Evolutionary conservation across 345 rosid species (phyloP).

Genomic region (Conringia planisiliqua): DNA sequence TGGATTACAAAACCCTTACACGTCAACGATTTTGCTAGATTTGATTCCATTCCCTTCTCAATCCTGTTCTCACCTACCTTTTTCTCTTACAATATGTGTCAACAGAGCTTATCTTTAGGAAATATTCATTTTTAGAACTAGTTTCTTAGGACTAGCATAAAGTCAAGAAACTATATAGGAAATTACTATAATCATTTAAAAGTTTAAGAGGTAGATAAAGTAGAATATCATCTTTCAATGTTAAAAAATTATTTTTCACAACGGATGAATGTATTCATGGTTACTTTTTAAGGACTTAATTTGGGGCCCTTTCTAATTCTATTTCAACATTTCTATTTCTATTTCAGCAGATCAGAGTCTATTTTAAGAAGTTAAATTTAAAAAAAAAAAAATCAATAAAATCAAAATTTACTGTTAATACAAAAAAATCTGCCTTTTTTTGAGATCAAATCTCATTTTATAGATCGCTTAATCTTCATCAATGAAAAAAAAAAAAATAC

Average conservation of each 20-base stretch:
- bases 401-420: neutral
- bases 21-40: conserved; percentile 32
- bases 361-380: neutral
- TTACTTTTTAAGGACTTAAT: neutral
- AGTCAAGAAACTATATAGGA: neutral
- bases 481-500: no score
- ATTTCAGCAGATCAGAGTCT: neutral
- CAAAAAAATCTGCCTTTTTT: no score
- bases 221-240: neutral
- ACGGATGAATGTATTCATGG: neutral
- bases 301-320: no score
- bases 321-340: no score
- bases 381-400: neutral
- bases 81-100: neutral
- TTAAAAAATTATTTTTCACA: neutral
- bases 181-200: neutral
- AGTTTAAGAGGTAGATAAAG: neutral
- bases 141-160: neutral
- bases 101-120: neutral
- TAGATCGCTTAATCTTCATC: no score
- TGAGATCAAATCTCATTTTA: no score
- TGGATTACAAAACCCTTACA: neutral
- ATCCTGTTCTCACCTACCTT: neutral
- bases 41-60: conserved; percentile 12
- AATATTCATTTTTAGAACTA: neutral